Evolutionary conservation across 2,329 filamentous ascomycete genomes (phyloP).

Genomic region (Lasiodiplodia theobromae): DNA sequence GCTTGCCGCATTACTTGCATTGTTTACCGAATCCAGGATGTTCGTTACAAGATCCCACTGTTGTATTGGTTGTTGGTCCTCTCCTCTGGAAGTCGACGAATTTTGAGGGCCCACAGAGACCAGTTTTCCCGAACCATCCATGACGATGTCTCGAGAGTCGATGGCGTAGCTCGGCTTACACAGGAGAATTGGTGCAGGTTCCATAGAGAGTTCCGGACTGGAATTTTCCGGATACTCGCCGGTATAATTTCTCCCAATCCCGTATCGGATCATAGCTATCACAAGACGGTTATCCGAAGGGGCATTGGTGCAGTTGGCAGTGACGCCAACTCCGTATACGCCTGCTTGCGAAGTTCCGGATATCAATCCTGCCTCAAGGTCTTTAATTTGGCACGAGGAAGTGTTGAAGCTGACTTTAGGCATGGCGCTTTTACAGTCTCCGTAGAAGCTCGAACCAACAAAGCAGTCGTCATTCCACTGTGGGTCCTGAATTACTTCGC

Average conservation of each 20-base stretch:
- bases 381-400: neutral
- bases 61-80: neutral
- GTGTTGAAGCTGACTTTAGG: neutral
- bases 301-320: neutral
- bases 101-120: neutral
- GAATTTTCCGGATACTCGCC: neutral
- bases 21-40: neutral
- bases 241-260: neutral
- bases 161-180: neutral
- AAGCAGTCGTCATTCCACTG: neutral
- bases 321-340: neutral
- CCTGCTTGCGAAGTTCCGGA: neutral
- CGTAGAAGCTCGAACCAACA: neutral
- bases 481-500: neutral
- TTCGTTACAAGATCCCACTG: neutral
- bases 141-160: neutral
- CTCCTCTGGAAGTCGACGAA: neutral
- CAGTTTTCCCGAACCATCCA: neutral
- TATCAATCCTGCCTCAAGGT: neutral
- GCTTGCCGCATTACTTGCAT: neutral
- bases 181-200: neutral
- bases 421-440: neutral
- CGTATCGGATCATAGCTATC: neutral
- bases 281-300: neutral
- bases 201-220: neutral